Conservation (phyloP, 768 basidiomycete species). For the Scleroderma bovista region DNA sequence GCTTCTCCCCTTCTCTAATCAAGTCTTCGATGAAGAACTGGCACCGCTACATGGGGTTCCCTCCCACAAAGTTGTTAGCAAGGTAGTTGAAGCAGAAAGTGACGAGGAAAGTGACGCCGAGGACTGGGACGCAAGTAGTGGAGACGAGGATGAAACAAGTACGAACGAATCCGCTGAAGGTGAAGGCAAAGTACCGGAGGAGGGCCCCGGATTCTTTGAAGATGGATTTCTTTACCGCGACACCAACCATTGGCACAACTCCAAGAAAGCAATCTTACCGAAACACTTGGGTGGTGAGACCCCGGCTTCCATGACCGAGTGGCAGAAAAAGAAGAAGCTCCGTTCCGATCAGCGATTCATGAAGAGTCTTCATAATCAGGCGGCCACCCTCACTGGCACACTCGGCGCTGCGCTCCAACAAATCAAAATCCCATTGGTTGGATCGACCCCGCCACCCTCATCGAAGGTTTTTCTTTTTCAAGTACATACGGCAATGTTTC, state of each 20-base stretch:
- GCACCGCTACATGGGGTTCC: slow-evolving; percentile 20
- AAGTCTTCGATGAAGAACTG: slow-evolving; percentile 39
- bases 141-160: slow-evolving; percentile 6
- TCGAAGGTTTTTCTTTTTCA: slow-evolving; percentile 9
- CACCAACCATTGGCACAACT: slow-evolving; percentile 56
- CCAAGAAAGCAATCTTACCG: slow-evolving; percentile 43
- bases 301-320: slow-evolving; percentile 25
- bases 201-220: slow-evolving; percentile 25
- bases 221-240: slow-evolving; percentile 44
- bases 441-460: slow-evolving; percentile 11
- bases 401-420: slow-evolving; percentile 47
- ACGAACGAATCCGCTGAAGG: not conserved
- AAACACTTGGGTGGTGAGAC: slow-evolving; percentile 47
- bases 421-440: slow-evolving; percentile 45
- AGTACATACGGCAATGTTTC: not conserved
- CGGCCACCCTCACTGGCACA: slow-evolving; percentile 60
- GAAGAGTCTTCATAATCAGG: slow-evolving; percentile 49
- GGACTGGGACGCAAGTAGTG: slow-evolving; percentile 17
- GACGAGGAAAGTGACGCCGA: slow-evolving; percentile 14
- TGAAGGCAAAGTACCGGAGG: not conserved
- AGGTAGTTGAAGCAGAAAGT: slow-evolving; percentile 13
- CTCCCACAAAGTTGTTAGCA: slow-evolving; percentile 5
- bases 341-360: slow-evolving; percentile 53
- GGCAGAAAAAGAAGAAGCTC: slow-evolving; percentile 34
- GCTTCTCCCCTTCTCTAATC: slow-evolving; percentile 38